Percentiles rank a stretch among this genome's conserved stretches.
Evolutionary conservation across 176 grass and related monocot genomes (phyloP).

Genomic region (Oropetium thomaeum): DNA sequence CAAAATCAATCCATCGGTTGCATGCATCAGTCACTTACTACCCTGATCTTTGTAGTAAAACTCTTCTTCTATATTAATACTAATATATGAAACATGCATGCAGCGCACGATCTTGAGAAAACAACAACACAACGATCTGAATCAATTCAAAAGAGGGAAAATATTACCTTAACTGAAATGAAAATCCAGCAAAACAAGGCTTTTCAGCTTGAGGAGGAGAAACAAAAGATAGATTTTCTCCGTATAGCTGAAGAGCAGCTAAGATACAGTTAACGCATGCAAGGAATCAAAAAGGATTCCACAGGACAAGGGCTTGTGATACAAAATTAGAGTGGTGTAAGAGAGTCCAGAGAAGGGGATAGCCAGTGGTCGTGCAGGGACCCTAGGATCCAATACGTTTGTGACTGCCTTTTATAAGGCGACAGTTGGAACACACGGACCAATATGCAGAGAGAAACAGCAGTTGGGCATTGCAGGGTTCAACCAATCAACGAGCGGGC

Average conservation of each 20-base stretch:
- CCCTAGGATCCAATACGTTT: slow-evolving; percentile 19
- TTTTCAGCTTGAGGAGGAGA: background rate
- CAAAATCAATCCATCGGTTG: too few relatives aligned
- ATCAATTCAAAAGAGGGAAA: background rate
- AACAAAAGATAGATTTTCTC: too few relatives aligned
- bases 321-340: too few relatives aligned
- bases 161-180: slow-evolving; percentile 6
- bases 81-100: too few relatives aligned
- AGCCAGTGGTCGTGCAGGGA: background rate
- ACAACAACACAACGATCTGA: too few relatives aligned
- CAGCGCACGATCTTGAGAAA: too few relatives aligned
- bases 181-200: background rate
- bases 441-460: background rate
- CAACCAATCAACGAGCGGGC: background rate
- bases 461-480: background rate
- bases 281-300: too few relatives aligned
- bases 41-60: too few relatives aligned
- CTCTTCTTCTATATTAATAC: too few relatives aligned
- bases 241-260: too few relatives aligned
- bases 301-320: background rate
- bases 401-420: slow-evolving; percentile 27
- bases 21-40: too few relatives aligned
- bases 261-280: too few relatives aligned
- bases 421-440: background rate
- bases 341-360: slow-evolving; percentile 17